phyloP scores from a whole-genome alignment of 2,329 filamentous ascomycete species.

The Periglandula ipomoeae region DNA sequence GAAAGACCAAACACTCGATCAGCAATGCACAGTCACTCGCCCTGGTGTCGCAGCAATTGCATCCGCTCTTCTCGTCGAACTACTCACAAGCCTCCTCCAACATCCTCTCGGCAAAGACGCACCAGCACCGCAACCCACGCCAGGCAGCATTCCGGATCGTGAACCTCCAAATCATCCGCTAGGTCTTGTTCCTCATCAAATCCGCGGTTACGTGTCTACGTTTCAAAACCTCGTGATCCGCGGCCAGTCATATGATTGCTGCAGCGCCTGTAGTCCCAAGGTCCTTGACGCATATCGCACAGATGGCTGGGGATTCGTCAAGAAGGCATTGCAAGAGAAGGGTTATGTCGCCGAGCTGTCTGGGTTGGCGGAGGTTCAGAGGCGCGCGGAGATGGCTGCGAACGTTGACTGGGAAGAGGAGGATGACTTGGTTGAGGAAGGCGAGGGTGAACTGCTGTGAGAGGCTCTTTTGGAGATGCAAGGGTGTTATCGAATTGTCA shows the following conservation, averaged over 20 bases:
- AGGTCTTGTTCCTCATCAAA: slow-evolving; percentile 68
- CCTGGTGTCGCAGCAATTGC: slow-evolving; percentile 89
- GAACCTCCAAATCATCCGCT: slow-evolving; percentile 51
- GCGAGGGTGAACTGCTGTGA: slow-evolving; percentile 44
- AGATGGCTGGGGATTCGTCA: slow-evolving; percentile 69
- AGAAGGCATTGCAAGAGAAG: slow-evolving; percentile 62
- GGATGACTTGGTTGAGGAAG: slow-evolving; percentile 38
- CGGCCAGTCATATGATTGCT: slow-evolving; percentile 69
- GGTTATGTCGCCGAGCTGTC: slow-evolving; percentile 73
- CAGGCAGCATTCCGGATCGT: slow-evolving; percentile 37
- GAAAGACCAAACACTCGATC: slow-evolving; percentile 90
- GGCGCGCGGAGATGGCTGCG: slow-evolving; percentile 38
- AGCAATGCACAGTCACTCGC: slow-evolving; percentile 94
- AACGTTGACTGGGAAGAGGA: slow-evolving; percentile 55
- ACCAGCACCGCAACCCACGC: slow-evolving; percentile 40
- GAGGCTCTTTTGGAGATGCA: not conserved
- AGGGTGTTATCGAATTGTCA: not conserved
- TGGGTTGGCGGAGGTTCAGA: slow-evolving; percentile 63
- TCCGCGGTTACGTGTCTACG: slow-evolving; percentile 66
- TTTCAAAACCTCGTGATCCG: slow-evolving; percentile 67
- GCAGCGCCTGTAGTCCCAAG: slow-evolving; percentile 67
- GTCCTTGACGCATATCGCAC: slow-evolving; percentile 59
- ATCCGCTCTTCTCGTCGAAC: slow-evolving; percentile 81
- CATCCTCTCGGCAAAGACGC: slow-evolving; percentile 64
- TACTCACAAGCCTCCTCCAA: slow-evolving; percentile 79